Percentiles rank a stretch among this genome's conserved stretches.
phyloP scores from a whole-genome alignment of 2,329 filamentous ascomycete genomes.

The Aspergillaceae sp. region DNA sequence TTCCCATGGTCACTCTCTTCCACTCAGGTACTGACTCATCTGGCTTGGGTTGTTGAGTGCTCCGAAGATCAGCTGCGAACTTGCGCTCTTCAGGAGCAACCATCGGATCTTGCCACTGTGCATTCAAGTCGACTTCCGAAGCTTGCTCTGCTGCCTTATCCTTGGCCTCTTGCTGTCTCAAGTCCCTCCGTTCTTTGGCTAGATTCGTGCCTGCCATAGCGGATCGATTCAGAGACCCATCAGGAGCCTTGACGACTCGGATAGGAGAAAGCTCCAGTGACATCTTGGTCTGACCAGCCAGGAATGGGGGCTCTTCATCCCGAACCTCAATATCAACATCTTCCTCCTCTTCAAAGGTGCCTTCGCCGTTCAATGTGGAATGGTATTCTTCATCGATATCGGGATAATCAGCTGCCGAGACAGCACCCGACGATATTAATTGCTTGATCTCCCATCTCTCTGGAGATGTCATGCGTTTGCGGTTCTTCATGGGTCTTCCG shows the following conservation, averaged over 20 bases:
- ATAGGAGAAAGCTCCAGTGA: slow-evolving; percentile 92
- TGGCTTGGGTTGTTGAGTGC: slow-evolving; percentile 51
- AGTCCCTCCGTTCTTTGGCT: slow-evolving; percentile 80
- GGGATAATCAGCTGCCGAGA: slow-evolving; percentile 86
- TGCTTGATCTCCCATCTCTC: slow-evolving; percentile 97
- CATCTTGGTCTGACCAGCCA: slow-evolving; percentile 93
- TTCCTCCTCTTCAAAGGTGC: slow-evolving; percentile 83
- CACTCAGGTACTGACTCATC: slow-evolving; percentile 75
- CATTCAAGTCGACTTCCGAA: slow-evolving; percentile 69
- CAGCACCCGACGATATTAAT: slow-evolving; percentile 87
- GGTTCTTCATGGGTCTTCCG: slow-evolving; percentile 52
- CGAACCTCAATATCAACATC: slow-evolving; percentile 95
- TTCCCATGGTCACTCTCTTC: slow-evolving; percentile 74
- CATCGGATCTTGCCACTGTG: slow-evolving; percentile 98
- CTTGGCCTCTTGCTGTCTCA: slow-evolving; percentile 80
- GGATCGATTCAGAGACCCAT: slow-evolving; percentile 94
- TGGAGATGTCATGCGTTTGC: slow-evolving; percentile 91
- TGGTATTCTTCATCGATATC: slow-evolving; percentile 93
- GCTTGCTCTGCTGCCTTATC: slow-evolving; percentile 66
- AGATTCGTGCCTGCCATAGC: slow-evolving; percentile 87
- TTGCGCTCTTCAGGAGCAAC: slow-evolving; percentile 72
- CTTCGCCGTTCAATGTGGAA: slow-evolving; percentile 74
- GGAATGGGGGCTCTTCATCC: slow-evolving; percentile 92
- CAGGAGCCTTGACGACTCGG: slow-evolving; percentile 90
- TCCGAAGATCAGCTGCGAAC: slow-evolving; percentile 80